Percentiles rank a stretch among this genome's conserved stretches.
Evolutionary conservation across 805 yeast genomes (phyloP).

Genomic region (Starmerella roubikii): DNA sequence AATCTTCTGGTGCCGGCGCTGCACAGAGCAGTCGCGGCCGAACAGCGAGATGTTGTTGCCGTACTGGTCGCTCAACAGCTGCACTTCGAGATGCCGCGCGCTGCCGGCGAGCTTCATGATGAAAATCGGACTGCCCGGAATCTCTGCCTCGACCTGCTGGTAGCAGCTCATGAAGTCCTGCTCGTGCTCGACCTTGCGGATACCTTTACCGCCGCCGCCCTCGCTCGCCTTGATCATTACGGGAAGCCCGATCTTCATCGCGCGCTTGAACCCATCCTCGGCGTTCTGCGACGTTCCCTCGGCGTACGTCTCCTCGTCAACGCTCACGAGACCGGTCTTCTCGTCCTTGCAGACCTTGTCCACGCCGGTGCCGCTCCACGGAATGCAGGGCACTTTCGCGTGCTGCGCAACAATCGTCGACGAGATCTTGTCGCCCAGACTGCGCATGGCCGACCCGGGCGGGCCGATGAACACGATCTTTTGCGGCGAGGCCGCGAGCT

Average conservation of each 20-base stretch:
- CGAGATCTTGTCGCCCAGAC: slow-evolving; percentile 96
- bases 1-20: slow-evolving; percentile 97
- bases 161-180: slow-evolving; percentile 63
- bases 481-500: slow-evolving; percentile 82
- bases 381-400: slow-evolving; percentile 95
- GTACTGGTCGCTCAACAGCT: slow-evolving; percentile 92
- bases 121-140: slow-evolving; percentile 97
- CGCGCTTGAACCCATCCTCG: slow-evolving; percentile 78
- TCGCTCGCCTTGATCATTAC: slow-evolving; percentile 98
- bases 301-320: slow-evolving; percentile 66
- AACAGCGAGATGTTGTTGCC: slow-evolving; percentile 94
- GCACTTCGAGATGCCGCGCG: slow-evolving; percentile 97
- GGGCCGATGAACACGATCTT: slow-evolving; percentile 93
- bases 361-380: slow-evolving; percentile 99
- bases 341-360: slow-evolving; percentile 61
- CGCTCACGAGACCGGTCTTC: slow-evolving; percentile 70
- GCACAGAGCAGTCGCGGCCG: slow-evolving; percentile 99
- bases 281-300: slow-evolving; percentile 80
- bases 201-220: slow-evolving; percentile 99
- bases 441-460: slow-evolving; percentile 98
- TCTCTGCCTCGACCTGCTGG: slow-evolving; percentile 91
- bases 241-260: slow-evolving; percentile 85
- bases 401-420: slow-evolving; percentile 98
- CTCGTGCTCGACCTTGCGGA: slow-evolving; percentile 83
- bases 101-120: slow-evolving; percentile 95